Base-by-base conservation (phyloP, 1,284 basidiomycete genomes). In the Apiotrichum gracile region DNA sequence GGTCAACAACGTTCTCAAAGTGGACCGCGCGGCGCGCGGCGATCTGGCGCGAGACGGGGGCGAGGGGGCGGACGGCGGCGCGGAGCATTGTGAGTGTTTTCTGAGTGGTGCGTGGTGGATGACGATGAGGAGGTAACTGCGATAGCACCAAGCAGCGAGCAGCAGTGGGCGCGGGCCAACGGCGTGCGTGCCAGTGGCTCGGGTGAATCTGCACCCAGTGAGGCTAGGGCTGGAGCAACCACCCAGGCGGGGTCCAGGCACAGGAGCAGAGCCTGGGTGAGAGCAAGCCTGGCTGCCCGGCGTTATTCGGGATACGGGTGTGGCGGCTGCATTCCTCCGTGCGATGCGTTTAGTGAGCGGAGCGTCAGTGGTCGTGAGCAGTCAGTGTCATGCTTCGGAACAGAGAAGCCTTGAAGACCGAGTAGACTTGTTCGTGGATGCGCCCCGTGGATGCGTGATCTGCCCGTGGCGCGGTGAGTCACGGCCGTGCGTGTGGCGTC, bases 1-100 rank as follows among this genome's bases (percentile, higher is more conserved):
- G 49, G 57, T 59, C 51, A 44, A 59, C 54, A 3, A 24, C 24
- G 54, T 59, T 59, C 57, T 59, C 57, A 33, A 55, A 33, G 57
- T 59, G 57, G 39, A 35, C 45, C 24, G n/a, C 31, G 46, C 57
- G 57, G 46, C n/a, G n/a, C n/a, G n/a, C n/a, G n/a, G n/a, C n/a
- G n/a, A 35, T 51, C 54, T 55, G 54, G 44, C 35, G n/a, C 38
- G 37, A 37, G 42, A 41, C 51, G 44, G 26, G 38, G 47, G 47
- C 47, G 33, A 38, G 10, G 43, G 53, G 57, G 34, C 51, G 48
- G 38, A 42, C 57, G 40, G 34, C 49, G 54, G 51, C 51, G 51
- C 53, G 49, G 37, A 54, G 54, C 57, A 59, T 59, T 25, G 48
- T 26, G 46, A 34, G 22, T 35, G 39, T 39, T 19, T 27, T 39